Base-by-base conservation (phyloP, 306 rosid genomes). In the Pterocarpus macrocarpus region DNA sequence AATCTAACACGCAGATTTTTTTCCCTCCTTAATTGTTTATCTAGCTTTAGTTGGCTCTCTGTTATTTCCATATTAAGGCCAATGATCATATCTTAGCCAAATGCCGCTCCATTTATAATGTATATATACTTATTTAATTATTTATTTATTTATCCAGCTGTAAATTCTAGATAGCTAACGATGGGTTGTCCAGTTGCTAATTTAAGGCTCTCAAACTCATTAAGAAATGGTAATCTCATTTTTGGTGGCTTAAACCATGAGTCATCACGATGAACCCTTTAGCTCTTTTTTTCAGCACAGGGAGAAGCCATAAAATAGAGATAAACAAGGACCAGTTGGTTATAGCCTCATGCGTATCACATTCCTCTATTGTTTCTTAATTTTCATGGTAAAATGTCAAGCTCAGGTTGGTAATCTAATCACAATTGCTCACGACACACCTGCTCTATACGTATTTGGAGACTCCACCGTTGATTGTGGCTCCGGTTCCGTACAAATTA, bases 401-500 rank as follows among this genome's bases (percentile, higher is more conserved):
- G 69, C 69, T 34, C 44, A 64, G 69, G 69, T 64, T 34, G 44
- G 17, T 2, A 2, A 64, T 1, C 28, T 64, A 14, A 4, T 12
- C 9, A 12, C 69, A 34, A 5, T 64, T 64, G 41, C 45, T 30
- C 45, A 13, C 3, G 1, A 33, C 9, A 2, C 44, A 13, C 10
- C 9, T 13, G 69, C 69, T 35, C 10, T 34, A 13, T 64, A 12
- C 14, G 69, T 4, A 13, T 64, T 64, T 34, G 69, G 69, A 64
- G 69, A 64, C 45, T 35, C 69, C 10, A 64, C 28, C 28, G 10
- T 64, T 64, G 69, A 64, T 34, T 13, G 22, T 64, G 69, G 28
- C 16, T 14, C 44, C 22, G 22, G 44, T 5, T 5, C 64, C 22
- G 64, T 6, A 10, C 4, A 4, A 3, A 59, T 5, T 30, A 0